Evolutionary conservation across 106 monocot species (phyloP).

Genomic region (Allium sativum): DNA sequence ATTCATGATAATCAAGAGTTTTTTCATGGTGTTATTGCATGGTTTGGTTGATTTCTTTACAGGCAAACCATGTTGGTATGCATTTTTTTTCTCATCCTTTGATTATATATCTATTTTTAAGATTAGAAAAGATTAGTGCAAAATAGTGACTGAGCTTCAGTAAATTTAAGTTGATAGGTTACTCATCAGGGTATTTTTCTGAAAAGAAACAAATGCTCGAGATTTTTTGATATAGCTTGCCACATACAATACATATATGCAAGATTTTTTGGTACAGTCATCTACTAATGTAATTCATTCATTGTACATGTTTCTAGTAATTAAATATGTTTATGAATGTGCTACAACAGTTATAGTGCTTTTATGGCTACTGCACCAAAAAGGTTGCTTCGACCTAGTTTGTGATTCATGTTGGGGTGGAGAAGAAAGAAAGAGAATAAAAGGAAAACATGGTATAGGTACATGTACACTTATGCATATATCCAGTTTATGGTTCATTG

Average conservation of each 20-base stretch:
- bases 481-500: no score
- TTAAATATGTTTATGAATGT: no score
- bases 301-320: no score
- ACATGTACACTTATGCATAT: no score
- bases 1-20: constrained; percentile 11
- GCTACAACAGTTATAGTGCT: constrained; percentile 54
- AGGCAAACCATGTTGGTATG: constrained; percentile 79
- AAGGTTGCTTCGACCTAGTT: constrained; percentile 76
- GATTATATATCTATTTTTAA: neutral
- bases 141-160: no score
- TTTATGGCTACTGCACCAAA: constrained; percentile 85
- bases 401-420: constrained; percentile 58
- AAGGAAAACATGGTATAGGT: constrained; percentile 17
- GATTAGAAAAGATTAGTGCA: no score
- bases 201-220: constrained; percentile 48
- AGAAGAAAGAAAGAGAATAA: constrained; percentile 8
- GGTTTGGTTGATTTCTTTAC: constrained; percentile 67
- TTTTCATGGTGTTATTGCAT: constrained; percentile 38
- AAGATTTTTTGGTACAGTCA: constrained; percentile 50
- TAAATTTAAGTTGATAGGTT: neutral
- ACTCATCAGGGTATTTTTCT: no score
- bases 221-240: constrained; percentile 69
- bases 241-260: constrained; percentile 73
- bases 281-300: no score
- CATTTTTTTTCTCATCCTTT: neutral